Evolutionary conservation across 176 grass and related monocot genomes (phyloP), one percentile per base, ranked within the genome.

Genomic region (Eragrostis nindensis): DNA sequence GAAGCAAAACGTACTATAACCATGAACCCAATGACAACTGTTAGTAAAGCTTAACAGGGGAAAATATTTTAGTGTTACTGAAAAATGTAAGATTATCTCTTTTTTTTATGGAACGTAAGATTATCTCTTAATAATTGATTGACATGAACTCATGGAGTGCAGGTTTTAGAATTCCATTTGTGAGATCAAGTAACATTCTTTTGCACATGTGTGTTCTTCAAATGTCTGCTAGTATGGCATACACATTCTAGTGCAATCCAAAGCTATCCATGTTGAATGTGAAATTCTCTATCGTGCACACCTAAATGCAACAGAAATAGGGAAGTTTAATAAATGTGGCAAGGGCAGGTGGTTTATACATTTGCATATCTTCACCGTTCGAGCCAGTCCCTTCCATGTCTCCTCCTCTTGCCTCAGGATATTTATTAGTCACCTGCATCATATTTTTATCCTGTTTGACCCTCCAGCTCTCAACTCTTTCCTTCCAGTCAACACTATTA

Each of bases 341-440:
- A 80, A 86, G 27, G 70, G 64, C 13, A 62, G 30, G 15, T 11
- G 15, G 16, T 62, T 30, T 66, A 78, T 91, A 99, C 96, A 99
- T 95, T 99, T 95, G 96, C 60, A 93, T 87, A 82, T 99, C 96
- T 91, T 99, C 96, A 54, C 90, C 96, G 82, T 95, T 99, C n/a
- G 96, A 99, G 77, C 96, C 96, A 84, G 93, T 95, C 49, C 93
- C 96, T 78, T 99, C 96, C 71, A 99, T 90, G 84, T 99, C 96
- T 80, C 92, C 95, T 62, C 92, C 96, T 90, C 90, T 95, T 0
- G 88, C 97, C 78, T 95, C 88, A 74, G 93, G 82, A 68, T 93
- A 96, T 79, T 96, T 99, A 78, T 91, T 89, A 38, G 90, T 77
- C 87, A 93, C 90, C 60, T 99, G 97, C 84, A 93, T 82, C 77